Conservation (phyloP, 495 filamentous ascomycete genomes). For the Aspergillus affinis region DNA sequence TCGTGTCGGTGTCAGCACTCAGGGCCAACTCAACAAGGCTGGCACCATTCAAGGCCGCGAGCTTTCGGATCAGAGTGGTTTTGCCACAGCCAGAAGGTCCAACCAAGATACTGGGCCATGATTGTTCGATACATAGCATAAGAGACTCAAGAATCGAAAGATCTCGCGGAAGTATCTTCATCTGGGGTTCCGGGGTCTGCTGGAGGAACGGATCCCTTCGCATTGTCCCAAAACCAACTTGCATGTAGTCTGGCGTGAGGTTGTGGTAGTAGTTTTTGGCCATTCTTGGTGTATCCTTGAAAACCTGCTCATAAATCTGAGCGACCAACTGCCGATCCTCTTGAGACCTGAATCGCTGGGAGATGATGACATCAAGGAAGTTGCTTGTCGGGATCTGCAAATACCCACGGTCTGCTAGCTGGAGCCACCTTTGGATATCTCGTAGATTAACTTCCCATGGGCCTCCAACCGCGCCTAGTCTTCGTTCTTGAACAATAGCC, state of each 20-base stretch:
- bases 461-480: constrained; percentile 75
- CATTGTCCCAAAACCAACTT: constrained; percentile 77
- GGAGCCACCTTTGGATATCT: constrained; percentile 87
- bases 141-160: constrained; percentile 77
- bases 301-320: constrained; percentile 59
- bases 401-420: constrained; percentile 56
- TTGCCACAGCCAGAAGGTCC: constrained; percentile 87
- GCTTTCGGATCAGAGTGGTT: constrained; percentile 69
- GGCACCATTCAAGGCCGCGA: constrained; percentile 76
- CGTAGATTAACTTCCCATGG: constrained; percentile 98
- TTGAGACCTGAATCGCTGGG: constrained; percentile 78
- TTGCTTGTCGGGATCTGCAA: constrained; percentile 58
- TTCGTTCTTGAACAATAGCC: constrained; percentile 61
- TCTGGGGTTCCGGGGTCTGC: constrained; percentile 50
- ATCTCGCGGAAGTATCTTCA: constrained; percentile 57
- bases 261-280: constrained; percentile 58
- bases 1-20: constrained; percentile 91
- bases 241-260: constrained; percentile 64
- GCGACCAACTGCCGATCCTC: constrained; percentile 64
- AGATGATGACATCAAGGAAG: constrained; percentile 79
- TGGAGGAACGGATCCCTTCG: constrained; percentile 57
- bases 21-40: constrained; percentile 74
- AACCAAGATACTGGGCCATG: constrained; percentile 84
- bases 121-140: constrained; percentile 80
- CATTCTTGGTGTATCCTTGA: constrained; percentile 38